phyloP scores from a whole-genome alignment of 2,329 filamentous ascomycete genomes.

The Aspergillus ruber region DNA sequence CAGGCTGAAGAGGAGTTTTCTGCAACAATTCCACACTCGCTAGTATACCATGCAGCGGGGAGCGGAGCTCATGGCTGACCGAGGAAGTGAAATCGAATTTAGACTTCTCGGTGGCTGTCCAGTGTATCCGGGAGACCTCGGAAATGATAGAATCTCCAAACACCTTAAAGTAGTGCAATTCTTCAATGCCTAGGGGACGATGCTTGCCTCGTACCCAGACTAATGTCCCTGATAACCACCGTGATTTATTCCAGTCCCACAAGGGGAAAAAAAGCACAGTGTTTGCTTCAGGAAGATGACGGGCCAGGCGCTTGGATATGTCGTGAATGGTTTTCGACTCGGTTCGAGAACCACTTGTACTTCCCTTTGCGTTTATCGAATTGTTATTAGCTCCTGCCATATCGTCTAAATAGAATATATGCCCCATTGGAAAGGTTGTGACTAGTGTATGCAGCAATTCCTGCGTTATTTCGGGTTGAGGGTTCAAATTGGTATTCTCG shows the following conservation, averaged over 20 bases:
- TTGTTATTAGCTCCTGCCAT: not conserved
- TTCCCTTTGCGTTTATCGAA: not conserved
- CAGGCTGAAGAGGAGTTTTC: constrained; percentile 37
- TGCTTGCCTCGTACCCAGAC: constrained; percentile 20
- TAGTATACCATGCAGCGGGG: constrained; percentile 42
- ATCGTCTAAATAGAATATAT: constrained; percentile 15
- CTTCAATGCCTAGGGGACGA: constrained; percentile 15
- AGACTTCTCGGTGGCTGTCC: constrained; percentile 34
- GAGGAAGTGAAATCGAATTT: constrained; percentile 50
- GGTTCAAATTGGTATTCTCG: not conserved
- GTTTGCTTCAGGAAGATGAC: constrained; percentile 17
- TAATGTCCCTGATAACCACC: constrained; percentile 27
- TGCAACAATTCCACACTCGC: constrained; percentile 46
- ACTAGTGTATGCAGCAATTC: constrained; percentile 9
- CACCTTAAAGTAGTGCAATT: constrained; percentile 29
- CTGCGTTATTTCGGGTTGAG: not conserved
- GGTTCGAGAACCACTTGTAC: not conserved
- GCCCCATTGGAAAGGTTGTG: constrained; percentile 18
- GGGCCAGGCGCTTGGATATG: constrained; percentile 6
- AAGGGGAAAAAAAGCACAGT: constrained; percentile 26
- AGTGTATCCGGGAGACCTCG: constrained; percentile 29
- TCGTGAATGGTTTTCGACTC: constrained; percentile 7
- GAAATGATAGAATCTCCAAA: constrained; percentile 31
- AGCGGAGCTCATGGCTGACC: constrained; percentile 48
- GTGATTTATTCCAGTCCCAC: constrained; percentile 28